phyloP scores from a whole-genome alignment of 73 alveolate species.

The Blepharisma japonicum region DNA sequence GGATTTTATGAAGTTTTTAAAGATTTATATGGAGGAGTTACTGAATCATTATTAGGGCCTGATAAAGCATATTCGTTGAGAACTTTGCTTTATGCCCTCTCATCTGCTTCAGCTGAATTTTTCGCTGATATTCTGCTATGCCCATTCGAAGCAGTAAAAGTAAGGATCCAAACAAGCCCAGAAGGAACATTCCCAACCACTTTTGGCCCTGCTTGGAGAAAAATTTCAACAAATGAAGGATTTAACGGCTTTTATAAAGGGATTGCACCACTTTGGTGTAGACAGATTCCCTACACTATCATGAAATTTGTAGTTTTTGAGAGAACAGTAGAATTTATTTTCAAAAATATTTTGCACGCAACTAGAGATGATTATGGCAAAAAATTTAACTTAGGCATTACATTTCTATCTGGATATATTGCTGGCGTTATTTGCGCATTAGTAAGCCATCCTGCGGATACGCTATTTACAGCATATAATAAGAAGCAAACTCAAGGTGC shows the following conservation, averaged over 20 bases:
- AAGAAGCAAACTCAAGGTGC: slow-evolving; percentile 42
- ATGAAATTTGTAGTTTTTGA: slow-evolving; percentile 86
- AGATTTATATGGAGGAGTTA: slow-evolving; percentile 75
- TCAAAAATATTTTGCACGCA: slow-evolving; percentile 60
- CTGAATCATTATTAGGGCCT: slow-evolving; percentile 53
- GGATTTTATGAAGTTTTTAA: slow-evolving; percentile 93
- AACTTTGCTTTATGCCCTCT: slow-evolving; percentile 71
- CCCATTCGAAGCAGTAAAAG: slow-evolving; percentile 87
- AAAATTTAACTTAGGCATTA: slow-evolving; percentile 52
- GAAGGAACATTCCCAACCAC: slow-evolving; percentile 68
- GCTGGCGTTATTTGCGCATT: slow-evolving; percentile 83
- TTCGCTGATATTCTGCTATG: slow-evolving; percentile 81
- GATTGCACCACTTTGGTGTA: slow-evolving; percentile 82
- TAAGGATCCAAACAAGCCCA: slow-evolving; percentile 70
- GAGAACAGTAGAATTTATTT: slow-evolving; percentile 69
- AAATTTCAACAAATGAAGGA: slow-evolving; percentile 55
- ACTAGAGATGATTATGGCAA: slow-evolving; percentile 65
- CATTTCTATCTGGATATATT: slow-evolving; percentile 69
- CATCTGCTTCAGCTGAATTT: slow-evolving; percentile 88
- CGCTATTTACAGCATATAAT: slow-evolving; percentile 62
- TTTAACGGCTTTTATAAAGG: slow-evolving; percentile 78
- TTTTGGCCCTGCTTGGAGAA: slow-evolving; percentile 49
- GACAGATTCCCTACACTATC: slow-evolving; percentile 91
- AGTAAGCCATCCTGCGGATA: slow-evolving; percentile 83
- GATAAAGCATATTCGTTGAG: slow-evolving; percentile 77